Percentiles rank a stretch among this genome's conserved stretches.
Conservation (phyloP, 129 eudicot genomes). For the Erigeron canadensis region DNA sequence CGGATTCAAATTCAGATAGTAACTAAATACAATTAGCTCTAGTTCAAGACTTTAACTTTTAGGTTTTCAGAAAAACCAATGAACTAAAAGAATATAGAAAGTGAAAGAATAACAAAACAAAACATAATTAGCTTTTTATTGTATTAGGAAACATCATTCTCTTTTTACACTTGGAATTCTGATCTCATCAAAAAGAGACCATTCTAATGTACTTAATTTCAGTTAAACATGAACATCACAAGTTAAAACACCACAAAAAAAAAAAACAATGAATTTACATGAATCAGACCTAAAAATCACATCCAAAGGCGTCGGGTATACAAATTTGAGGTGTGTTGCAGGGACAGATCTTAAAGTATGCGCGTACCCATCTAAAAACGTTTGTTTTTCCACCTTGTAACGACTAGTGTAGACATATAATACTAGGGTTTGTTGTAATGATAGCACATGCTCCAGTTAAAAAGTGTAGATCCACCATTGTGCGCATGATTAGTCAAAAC, state of each 20-base stretch:
- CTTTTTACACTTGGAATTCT: slow-evolving; percentile 28
- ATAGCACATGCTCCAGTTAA: background rate
- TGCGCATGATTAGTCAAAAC: slow-evolving; percentile 39
- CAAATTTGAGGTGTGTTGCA: background rate
- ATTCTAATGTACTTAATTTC: background rate
- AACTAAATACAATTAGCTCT: too few species aligned
- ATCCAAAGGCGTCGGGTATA: background rate
- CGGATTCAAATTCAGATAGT: too few species aligned
- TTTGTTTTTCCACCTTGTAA: background rate
- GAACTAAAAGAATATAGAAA: background rate
- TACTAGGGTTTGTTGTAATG: background rate
- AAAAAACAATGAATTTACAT: slow-evolving; percentile 21
- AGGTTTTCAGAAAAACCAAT: too few species aligned
- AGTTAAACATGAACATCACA: slow-evolving; percentile 8
- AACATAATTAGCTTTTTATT: slow-evolving; percentile 24
- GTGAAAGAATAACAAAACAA: background rate
- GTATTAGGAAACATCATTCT: slow-evolving; percentile 14
- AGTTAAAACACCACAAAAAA: slow-evolving; percentile 23
- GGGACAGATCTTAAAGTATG: background rate
- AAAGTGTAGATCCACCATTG: background rate
- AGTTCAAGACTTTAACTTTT: background rate
- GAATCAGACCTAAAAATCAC: slow-evolving; percentile 13
- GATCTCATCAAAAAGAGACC: slow-evolving; percentile 26
- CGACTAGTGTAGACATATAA: background rate
- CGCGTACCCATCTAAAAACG: background rate